These are phyloP conservation scores for Typha latifolia DNA, from an alignment of 176 grass and related monocot species.

Conservation along the genomic window DNA sequence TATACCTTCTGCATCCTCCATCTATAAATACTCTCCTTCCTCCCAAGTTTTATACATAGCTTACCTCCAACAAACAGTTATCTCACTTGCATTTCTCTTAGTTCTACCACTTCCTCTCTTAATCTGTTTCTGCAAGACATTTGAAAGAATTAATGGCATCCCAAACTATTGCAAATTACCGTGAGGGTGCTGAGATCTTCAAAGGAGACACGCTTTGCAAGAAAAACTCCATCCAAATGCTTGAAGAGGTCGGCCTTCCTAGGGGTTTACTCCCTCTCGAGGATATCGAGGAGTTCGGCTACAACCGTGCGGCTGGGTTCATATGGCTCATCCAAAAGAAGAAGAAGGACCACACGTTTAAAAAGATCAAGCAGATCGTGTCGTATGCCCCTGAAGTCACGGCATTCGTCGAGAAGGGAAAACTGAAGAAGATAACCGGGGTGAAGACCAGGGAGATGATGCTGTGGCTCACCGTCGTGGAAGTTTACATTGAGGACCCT, in stretches of 20 bases:
- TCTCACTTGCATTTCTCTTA: neutral
- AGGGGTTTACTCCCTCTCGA: conserved; percentile 21
- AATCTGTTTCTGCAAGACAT: neutral
- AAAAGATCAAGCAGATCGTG: conserved; percentile 23
- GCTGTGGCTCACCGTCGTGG: conserved; percentile 18
- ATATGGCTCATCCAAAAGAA: conserved; percentile 30
- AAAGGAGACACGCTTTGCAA: conserved; percentile 5
- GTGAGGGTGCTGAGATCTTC: neutral
- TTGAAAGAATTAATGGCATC: conserved; percentile 6
- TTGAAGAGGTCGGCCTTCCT: conserved; percentile 16
- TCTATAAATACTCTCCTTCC: conserved; percentile 2
- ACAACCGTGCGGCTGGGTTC: conserved; percentile 1
- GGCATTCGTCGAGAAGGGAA: conserved; percentile 1
- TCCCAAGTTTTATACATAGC: neutral
- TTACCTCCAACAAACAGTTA: neutral
- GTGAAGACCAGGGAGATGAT: too few species aligned
- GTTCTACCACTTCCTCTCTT: neutral
- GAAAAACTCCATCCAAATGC: conserved; percentile 10
- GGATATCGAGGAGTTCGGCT: conserved; percentile 25
- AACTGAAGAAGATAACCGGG: conserved; percentile 18
- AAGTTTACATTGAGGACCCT: conserved; percentile 8
- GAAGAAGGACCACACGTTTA: conserved; percentile 32
- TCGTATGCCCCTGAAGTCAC: conserved; percentile 19
- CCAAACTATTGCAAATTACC: conserved; percentile 3
- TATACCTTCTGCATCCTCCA: neutral